phyloP scores from a whole-genome alignment of 257 asterid species.

The Rubia yunnanensis region DNA sequence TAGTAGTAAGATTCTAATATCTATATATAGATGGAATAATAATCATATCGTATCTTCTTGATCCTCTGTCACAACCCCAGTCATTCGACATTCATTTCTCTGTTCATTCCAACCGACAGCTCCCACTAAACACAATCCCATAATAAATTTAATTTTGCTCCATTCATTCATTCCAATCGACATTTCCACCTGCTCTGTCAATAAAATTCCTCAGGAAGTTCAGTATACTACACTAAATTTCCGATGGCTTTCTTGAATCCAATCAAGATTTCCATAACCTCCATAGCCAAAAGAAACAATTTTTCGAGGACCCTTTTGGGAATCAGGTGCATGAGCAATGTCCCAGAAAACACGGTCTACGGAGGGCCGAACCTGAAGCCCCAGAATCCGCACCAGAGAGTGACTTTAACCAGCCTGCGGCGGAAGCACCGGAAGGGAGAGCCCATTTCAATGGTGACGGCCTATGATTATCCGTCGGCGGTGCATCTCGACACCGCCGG shows the following conservation, averaged over 20 bases:
- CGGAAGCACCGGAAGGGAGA: slow-evolving; percentile 66
- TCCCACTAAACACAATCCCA: too few species aligned
- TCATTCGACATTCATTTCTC: too few species aligned
- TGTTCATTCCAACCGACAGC: too few species aligned
- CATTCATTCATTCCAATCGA: background rate
- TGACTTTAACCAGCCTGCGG: slow-evolving; percentile 53
- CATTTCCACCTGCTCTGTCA: background rate
- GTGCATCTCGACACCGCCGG: slow-evolving; percentile 78
- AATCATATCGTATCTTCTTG: too few species aligned
- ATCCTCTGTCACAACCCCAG: too few species aligned
- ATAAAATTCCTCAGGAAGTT: background rate
- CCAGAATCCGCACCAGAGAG: slow-evolving; percentile 57
- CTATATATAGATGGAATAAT: too few species aligned
- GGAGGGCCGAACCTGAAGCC: slow-evolving; percentile 95
- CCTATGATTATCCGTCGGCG: slow-evolving; percentile 85
- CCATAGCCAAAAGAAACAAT: background rate
- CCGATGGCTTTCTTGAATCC: slow-evolving; percentile 8
- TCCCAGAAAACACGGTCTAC: slow-evolving; percentile 68
- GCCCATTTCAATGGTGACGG: slow-evolving; percentile 81
- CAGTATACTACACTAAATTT: background rate
- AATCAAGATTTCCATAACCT: slow-evolving; percentile 7
- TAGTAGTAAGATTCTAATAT: too few species aligned
- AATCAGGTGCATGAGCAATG: slow-evolving; percentile 47
- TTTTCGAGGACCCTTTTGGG: slow-evolving; percentile 8
- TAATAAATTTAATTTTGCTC: background rate